These are phyloP conservation scores for Fusarium anthophilum DNA, from an alignment of 2,329 filamentous ascomycete species.

Conservation along the genomic window DNA sequence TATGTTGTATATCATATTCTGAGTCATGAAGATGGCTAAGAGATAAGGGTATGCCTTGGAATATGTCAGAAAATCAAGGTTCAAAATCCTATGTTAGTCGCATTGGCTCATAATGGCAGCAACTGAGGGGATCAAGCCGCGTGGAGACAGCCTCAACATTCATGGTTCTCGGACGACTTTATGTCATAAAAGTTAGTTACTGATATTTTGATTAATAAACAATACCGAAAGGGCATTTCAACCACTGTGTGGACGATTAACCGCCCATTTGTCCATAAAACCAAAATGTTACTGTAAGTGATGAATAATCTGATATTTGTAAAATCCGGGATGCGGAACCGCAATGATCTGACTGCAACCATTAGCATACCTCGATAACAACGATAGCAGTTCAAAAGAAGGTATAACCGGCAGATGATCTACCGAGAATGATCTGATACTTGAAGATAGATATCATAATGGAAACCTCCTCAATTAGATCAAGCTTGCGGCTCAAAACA, in stretches of 20 bases:
- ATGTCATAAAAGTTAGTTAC: no score
- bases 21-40: no score
- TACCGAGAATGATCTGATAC: not conserved
- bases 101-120: not conserved
- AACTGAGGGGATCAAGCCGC: not conserved
- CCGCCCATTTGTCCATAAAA: no score
- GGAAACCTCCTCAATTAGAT: no score
- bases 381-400: not conserved
- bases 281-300: no score
- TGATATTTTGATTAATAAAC: not conserved
- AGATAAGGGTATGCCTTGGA: not conserved
- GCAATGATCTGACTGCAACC: not conserved
- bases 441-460: no score
- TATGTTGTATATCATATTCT: not conserved
- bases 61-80: not conserved
- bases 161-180: accelerated
- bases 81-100: not conserved
- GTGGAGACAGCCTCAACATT: not conserved
- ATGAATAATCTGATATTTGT: not conserved
- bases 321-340: not conserved
- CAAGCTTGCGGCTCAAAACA: not conserved
- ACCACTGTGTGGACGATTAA: accelerated
- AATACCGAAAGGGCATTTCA: accelerated
- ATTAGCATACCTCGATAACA: no score
- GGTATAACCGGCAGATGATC: not conserved